Base-by-base conservation (phyloP, 352 stramenopile genomes). In the Pythium scleroteichum region DNA sequence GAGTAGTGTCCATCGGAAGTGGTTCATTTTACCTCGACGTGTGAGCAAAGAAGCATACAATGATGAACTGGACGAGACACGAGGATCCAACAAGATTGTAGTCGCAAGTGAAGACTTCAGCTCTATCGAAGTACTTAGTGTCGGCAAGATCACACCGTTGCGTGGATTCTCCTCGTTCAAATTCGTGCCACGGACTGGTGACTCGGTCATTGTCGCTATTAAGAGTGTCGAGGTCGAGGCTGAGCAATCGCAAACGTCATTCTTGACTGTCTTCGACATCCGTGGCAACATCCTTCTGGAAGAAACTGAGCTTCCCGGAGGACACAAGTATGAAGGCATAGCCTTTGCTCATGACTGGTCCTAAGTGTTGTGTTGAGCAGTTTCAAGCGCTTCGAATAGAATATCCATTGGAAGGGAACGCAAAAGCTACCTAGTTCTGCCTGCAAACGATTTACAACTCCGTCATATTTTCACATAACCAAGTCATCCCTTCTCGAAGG, bases 11-110 rank as follows among this genome's bases (percentile, higher is more conserved):
- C 83, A 96, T 55, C 87, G 94, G 22, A 97, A 98, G 67, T 99
- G 97, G 97, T 96, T 99, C 32, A 97, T 99, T 51, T 72, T 99
- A 50, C 97, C 97, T 17, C 87, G 97, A 12, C 92, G 97, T 46
- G 92, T 99, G 58, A 99, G 94, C 50, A 88, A 72, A 1, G 82
- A 98, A 33, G 64, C 75, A 12, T 99, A 99, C 73, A 96, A 99
- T 73, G 96, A 99, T 59, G 85, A 93, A 53, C 53, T 88, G 44
- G 97, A 99, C 68, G 97, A 99, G 70, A 88, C 75, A 52, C 85
- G 88, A 38, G 90, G 91, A 33, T 93, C 84, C 17, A 97, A 97
- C 69, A 87, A 95, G 68, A 55, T 98, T 27, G 75, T 97, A 9
- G 78, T 97, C 60, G 87, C 87, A 14, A 92, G 87, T 35, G 88